Base-by-base conservation (phyloP, 1,139 yeast species). In the Candida neerlandica region DNA sequence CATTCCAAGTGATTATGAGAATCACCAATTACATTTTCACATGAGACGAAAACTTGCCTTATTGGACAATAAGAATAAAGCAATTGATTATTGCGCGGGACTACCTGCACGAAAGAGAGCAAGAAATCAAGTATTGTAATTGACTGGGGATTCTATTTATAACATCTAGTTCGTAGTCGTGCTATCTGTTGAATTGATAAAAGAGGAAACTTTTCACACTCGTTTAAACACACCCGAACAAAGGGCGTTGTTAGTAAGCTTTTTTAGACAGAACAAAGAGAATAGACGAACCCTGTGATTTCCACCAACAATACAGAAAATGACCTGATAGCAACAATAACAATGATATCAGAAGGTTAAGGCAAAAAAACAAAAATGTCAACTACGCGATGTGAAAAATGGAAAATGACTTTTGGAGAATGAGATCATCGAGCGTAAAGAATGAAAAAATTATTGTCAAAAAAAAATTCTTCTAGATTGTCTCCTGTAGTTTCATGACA, bases 251-350 rank as follows among this genome's bases (percentile, higher is more conserved):
- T 9, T 5, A 30, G 33, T 12, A 32, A 32, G 19, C 12, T 33
- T 14, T 33, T 33, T 33, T 33, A 33, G 37, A 33, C 37, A 33
- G 37, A 6, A 6, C 23, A 14, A 3, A 33, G 9, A 33, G 37
- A 33, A n/a, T n/a, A 33, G 37, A 33, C 37, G 37, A 33, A 33
- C 37, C 37, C 37, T 33, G 37, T 15, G 37, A 33, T 33, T 11
- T 33, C 14, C 3, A 4, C 23, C 23, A 21, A 23, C 27, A 23
- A 23, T 23, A 23, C 27, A 23, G 9, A 23, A 33, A 33, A 14
- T n/a, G 33, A 6, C 14, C 33, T 29, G 33, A 9, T 26, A 9
- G 12, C 12, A 30, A 30, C 9, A 30, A 30, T 30, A 30, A 16
- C 15, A 4, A 16, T 16, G 5, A n/a, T n/a, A 16, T 7, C 27